Conservation (phyloP, 2,329 filamentous ascomycete genomes). For the Cladorrhinum sp. region DNA sequence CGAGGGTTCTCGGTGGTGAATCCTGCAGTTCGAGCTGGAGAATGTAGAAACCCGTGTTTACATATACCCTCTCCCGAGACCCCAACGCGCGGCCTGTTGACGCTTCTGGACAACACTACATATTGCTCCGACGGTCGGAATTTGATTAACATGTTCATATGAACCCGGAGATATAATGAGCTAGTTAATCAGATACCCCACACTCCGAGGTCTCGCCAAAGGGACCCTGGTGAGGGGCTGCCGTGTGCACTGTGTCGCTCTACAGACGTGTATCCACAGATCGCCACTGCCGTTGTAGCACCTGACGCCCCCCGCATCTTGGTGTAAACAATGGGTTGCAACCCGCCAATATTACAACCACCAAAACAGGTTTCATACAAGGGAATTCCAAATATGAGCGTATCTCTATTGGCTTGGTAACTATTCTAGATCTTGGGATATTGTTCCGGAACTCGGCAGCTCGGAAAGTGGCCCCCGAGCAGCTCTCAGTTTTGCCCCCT, state of each 20-base stretch:
- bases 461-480: neutral
- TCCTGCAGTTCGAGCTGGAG: neutral
- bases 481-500: neutral
- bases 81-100: neutral
- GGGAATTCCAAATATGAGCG: neutral
- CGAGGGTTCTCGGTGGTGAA: neutral
- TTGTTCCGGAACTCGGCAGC: neutral
- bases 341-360: neutral
- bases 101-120: neutral
- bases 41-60: neutral
- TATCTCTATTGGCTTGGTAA: neutral
- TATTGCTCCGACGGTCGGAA: neutral
- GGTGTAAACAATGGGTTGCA: neutral
- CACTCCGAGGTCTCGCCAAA: neutral
- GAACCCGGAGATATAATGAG: conserved; percentile 3
- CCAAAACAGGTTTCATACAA: neutral
- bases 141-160: neutral
- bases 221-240: neutral
- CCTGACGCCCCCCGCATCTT: conserved; percentile 6
- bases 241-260: too few relatives aligned
- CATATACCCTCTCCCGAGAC: neutral
- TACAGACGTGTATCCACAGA: neutral
- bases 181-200: conserved; percentile 3
- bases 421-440: neutral
- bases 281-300: neutral